Percentiles rank a stretch among this genome's conserved stretches.
Evolutionary conservation across 1,284 basidiomycete species (phyloP).

Genomic region (Malassezia sympodialis): DNA sequence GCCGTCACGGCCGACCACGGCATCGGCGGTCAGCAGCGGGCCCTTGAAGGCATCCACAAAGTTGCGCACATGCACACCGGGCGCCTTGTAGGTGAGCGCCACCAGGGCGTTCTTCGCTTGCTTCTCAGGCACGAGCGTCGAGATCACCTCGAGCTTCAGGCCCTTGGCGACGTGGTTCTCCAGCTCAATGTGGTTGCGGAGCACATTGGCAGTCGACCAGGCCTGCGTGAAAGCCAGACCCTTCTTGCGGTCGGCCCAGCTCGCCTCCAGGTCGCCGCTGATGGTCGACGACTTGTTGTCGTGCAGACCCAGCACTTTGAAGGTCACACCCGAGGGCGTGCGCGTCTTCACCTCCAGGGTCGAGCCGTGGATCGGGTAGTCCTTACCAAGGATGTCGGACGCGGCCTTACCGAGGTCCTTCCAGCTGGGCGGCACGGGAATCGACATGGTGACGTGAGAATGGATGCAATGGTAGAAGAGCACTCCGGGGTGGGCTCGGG

Average conservation of each 20-base stretch:
- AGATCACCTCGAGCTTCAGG: slow-evolving; percentile 84
- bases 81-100: slow-evolving; percentile 87
- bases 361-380: slow-evolving; percentile 73
- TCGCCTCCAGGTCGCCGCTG: slow-evolving; percentile 48
- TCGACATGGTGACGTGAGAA: slow-evolving; percentile 4
- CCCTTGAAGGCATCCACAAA: slow-evolving; percentile 93
- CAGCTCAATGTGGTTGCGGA: slow-evolving; percentile 77
- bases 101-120: slow-evolving; percentile 58
- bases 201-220: slow-evolving; percentile 82
- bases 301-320: slow-evolving; percentile 48
- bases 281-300: slow-evolving; percentile 46
- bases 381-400: slow-evolving; percentile 84
- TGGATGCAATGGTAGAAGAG: not conserved
- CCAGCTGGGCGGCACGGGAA: slow-evolving; percentile 44
- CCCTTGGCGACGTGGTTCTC: slow-evolving; percentile 95
- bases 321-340: slow-evolving; percentile 58
- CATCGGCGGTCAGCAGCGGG: slow-evolving; percentile 87
- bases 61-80: slow-evolving; percentile 84
- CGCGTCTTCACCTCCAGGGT: slow-evolving; percentile 71
- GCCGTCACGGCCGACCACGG: slow-evolving; percentile 81
- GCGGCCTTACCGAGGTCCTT: slow-evolving; percentile 63
- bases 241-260: slow-evolving; percentile 46
- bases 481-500: not conserved
- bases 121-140: slow-evolving; percentile 75
- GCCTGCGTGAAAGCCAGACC: slow-evolving; percentile 52